A percentile compares a stretch with the other conserved stretches of the same genome.
These are phyloP conservation scores for Lyophyllum shimeji DNA, from an alignment of 768 basidiomycete species.

Conservation along the genomic window DNA sequence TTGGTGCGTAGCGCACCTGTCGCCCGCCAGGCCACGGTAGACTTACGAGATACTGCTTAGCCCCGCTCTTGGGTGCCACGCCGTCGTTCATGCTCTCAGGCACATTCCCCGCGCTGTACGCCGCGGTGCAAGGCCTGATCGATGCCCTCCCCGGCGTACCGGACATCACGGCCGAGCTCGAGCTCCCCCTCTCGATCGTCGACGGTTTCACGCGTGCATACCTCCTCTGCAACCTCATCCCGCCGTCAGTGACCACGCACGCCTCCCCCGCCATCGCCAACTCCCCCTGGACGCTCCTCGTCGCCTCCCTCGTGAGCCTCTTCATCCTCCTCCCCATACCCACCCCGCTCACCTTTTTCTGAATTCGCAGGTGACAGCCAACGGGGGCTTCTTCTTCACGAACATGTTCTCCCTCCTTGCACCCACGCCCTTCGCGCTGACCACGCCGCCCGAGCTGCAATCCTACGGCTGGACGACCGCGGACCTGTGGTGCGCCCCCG, in stretches of 20 bases:
- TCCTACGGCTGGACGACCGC: conserved; percentile 85
- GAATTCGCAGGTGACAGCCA: conserved; percentile 57
- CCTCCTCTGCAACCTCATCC: conserved; percentile 76
- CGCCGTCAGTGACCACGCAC: conserved; percentile 62
- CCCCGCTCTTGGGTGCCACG: conserved; percentile 60
- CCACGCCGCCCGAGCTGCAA: conserved; percentile 78
- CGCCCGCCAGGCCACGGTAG: neutral
- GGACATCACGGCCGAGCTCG: conserved; percentile 48
- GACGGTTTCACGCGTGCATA: conserved; percentile 81
- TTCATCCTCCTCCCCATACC: neutral
- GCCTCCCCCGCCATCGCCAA: conserved; percentile 46
- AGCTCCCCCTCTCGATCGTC: conserved; percentile 70
- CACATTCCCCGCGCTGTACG: conserved; percentile 61
- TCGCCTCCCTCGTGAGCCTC: conserved; percentile 65
- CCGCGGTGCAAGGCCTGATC: conserved; percentile 57
- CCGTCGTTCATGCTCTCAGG: conserved; percentile 84
- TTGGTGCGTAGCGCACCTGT: conserved; percentile 41
- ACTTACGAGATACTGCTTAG: conserved; percentile 30
- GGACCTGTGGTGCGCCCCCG: conserved; percentile 85
- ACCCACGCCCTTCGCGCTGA: conserved; percentile 63
- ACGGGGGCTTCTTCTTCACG: conserved; percentile 79
- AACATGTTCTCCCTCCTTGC: conserved; percentile 76
- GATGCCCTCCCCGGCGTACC: conserved; percentile 60
- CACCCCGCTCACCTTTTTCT: neutral
- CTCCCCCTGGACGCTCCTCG: conserved; percentile 77